These are phyloP conservation scores for Cercophora scortea DNA, from an alignment of 495 filamentous ascomycete species.

Conservation along the genomic window DNA sequence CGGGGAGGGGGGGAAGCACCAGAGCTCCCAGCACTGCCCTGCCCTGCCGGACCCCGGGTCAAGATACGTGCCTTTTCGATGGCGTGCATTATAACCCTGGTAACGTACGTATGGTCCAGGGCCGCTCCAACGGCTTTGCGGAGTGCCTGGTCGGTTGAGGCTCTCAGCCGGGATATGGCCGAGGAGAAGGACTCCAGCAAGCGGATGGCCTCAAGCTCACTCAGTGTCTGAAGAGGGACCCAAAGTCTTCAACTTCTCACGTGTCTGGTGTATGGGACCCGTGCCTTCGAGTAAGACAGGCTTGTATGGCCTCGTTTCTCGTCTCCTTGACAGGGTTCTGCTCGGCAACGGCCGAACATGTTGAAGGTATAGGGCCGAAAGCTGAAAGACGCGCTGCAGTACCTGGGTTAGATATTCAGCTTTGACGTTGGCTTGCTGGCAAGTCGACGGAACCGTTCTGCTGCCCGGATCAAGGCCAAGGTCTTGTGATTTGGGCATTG, in stretches of 20 bases:
- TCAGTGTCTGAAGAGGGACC: slow-evolving; percentile 1
- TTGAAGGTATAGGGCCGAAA: slow-evolving; percentile 25
- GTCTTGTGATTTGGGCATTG: not conserved
- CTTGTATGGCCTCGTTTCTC: slow-evolving; percentile 20
- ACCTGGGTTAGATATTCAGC: slow-evolving; percentile 4
- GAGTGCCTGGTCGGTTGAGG: slow-evolving; percentile 4
- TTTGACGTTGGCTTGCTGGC: slow-evolving; percentile 3
- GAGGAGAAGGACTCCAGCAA: slow-evolving; percentile 3
- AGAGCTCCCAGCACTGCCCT: not conserved
- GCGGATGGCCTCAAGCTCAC: not conserved
- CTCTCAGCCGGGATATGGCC: slow-evolving; percentile 3
- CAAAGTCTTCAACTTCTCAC: slow-evolving; percentile 11
- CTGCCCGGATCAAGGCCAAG: not conserved
- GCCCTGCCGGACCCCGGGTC: not conserved
- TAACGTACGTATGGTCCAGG: slow-evolving; percentile 9
- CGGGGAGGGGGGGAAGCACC: no score
- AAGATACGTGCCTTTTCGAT: slow-evolving; percentile 3
- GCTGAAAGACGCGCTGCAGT: slow-evolving; percentile 10
- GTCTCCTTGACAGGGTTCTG: slow-evolving; percentile 17
- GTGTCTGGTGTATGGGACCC: slow-evolving; percentile 16
- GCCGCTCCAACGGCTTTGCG: slow-evolving; percentile 5
- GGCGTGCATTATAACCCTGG: slow-evolving; percentile 9
- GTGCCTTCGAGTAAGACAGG: slow-evolving; percentile 13
- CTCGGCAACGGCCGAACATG: slow-evolving; percentile 27
- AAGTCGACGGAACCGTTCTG: not conserved